Percentiles rank a stretch among this genome's conserved stretches.
These are phyloP conservation scores for Vitellaria paradoxa DNA, from an alignment of 179 eudicot genomes.

Conservation along the genomic window DNA sequence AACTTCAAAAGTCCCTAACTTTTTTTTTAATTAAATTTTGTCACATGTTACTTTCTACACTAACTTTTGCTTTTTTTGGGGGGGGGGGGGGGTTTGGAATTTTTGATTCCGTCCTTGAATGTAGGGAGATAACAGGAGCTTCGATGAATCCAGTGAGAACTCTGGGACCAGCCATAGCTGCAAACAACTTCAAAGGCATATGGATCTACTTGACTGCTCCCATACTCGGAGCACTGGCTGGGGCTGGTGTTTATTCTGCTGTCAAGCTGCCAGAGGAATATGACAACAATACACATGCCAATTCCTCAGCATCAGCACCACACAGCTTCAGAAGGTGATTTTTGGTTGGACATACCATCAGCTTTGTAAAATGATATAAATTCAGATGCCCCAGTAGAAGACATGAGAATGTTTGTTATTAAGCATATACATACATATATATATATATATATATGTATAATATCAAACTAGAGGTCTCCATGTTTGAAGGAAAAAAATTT, in stretches of 20 bases:
- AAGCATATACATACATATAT: too few relatives aligned
- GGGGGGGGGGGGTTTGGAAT: too few relatives aligned
- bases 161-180: slow-evolving; percentile 92
- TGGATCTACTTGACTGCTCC: slow-evolving; percentile 92
- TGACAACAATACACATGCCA: slow-evolving; percentile 25
- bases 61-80: too few relatives aligned
- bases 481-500: too few relatives aligned
- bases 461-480: too few relatives aligned
- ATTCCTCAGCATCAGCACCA: slow-evolving; percentile 32
- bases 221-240: slow-evolving; percentile 79
- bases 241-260: slow-evolving; percentile 80
- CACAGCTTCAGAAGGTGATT: slow-evolving; percentile 63
- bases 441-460: neutral
- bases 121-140: slow-evolving; percentile 65
- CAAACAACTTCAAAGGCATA: slow-evolving; percentile 66
- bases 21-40: too few relatives aligned
- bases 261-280: slow-evolving; percentile 80
- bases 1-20: too few relatives aligned
- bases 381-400: neutral
- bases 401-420: neutral
- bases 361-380: neutral
- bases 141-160: slow-evolving; percentile 98
- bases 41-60: too few relatives aligned
- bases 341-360: neutral
- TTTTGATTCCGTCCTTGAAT: too few relatives aligned